Evolutionary conservation across 371 early-diverging fungal genomes (phyloP), one percentile per base, ranked within the genome.

Genomic region (Mucor circinelloides): DNA sequence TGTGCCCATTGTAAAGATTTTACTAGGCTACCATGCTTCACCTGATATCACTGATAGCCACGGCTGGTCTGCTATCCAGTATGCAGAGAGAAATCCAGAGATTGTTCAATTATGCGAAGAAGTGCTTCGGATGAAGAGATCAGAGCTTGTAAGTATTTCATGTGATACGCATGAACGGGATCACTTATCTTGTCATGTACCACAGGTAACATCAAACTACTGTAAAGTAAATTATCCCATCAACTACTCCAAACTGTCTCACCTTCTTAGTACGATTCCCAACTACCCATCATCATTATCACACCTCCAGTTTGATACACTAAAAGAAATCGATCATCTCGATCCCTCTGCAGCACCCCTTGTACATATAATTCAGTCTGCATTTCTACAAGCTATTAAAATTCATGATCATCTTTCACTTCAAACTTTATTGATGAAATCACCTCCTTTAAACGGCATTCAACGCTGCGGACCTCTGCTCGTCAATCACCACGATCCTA

Each of bases 61-160:
- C 61, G 92, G 90, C 2, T 92, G 90, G 90, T 89, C 87, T 32
- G 89, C 92, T 19, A 78, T 89, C 38, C 89, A 89, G 58, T 92
- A 89, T 62, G 89, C 86, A 10, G 86, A 85, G 62, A 71, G 78
- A 60, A 88, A 78, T 57, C 87, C 89, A 3, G 84, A 86, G 46
- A 85, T 91, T 64, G 84, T 88, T 6, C 82, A 83, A 63, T 48
- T 87, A 58, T 85, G 89, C 59, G 90, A 90, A 46, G 78, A 81
- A 50, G 78, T 86, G 3, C 67, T 88, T 13, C 71, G 88, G 15
- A 75, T 79, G 63, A 80, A 76, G 70, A 72, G 88, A 38, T 79
- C 80, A 31, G 86, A 86, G 31, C 73, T 82, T 7, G 85, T 84
- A 81, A 68, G 83, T 59, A 7, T 57, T 36, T 0, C 17, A 6